phyloP scores from a whole-genome alignment of 148 eudicot species.

The Dysphania ambrosioides region DNA sequence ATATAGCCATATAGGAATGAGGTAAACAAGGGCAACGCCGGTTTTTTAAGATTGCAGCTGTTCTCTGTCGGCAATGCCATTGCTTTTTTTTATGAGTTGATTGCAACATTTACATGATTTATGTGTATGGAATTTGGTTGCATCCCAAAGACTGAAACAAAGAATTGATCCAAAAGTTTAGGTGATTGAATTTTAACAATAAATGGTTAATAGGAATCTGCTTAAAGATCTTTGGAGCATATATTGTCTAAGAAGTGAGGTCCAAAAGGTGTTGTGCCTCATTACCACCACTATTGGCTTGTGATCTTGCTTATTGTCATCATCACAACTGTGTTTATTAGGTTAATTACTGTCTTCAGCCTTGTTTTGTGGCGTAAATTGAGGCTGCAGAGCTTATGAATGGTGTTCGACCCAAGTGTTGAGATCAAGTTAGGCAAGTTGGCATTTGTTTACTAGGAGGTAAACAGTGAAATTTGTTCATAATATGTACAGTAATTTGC shows the following conservation, averaged over 20 bases:
- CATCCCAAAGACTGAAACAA: too few relatives aligned
- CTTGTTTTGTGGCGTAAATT: background rate
- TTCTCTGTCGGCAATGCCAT: slow-evolving; percentile 3
- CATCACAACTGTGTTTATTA: background rate
- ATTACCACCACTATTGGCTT: background rate
- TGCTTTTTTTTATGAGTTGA: too few relatives aligned
- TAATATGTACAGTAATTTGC: too few relatives aligned
- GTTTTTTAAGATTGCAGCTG: slow-evolving; percentile 14
- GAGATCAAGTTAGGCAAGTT: too few relatives aligned
- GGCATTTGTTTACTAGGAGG: too few relatives aligned
- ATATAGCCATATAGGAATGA: too few relatives aligned
- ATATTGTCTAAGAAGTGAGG: background rate
- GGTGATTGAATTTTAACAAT: too few relatives aligned
- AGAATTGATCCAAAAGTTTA: too few relatives aligned
- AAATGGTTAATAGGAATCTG: background rate
- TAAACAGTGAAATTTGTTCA: too few relatives aligned
- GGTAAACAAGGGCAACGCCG: background rate
- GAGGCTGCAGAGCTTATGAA: background rate
- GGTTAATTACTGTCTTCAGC: background rate
- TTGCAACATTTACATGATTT: too few relatives aligned
- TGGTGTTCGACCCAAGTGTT: too few relatives aligned
- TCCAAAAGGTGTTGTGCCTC: slow-evolving; percentile 6
- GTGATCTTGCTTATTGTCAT: background rate
- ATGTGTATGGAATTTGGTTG: too few relatives aligned
- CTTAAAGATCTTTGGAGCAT: slow-evolving; percentile 14